Base-by-base conservation (phyloP, 1,139 yeast genomes). In the Suhomyces bokatorum region DNA sequence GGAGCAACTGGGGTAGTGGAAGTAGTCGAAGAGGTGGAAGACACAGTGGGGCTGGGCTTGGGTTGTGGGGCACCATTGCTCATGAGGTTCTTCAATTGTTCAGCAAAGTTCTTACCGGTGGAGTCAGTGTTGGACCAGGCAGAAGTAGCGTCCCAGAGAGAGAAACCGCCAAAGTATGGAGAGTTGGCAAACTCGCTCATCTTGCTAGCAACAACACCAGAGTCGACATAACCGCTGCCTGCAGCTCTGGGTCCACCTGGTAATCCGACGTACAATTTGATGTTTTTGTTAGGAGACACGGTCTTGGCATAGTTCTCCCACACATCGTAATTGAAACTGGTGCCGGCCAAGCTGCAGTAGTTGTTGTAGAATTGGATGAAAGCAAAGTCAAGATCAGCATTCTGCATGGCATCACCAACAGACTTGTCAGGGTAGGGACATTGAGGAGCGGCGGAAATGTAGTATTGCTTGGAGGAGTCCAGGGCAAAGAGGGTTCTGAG, bases 281-380 rank as follows among this genome's bases (percentile, higher is more conserved):
- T 80, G 55, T 84, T 66, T 47, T 70, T 69, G 70, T 90, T 90
- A 53, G 95, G 89, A 32, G 90, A 75, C 32, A 72, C 63, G 39
- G 63, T 69, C 38, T 70, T 54, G 39, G 96, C 96, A 64, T 69
- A 89, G 36, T 76, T 67, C 41, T 77, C 74, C 99, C 99, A 93
- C 17, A 87, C 80, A 54, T 83, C 85, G 84, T 87, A 91, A 73
- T 93, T 93, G 75, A 90, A 91, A 41, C 60, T 56, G 10, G 67
- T 52, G 67, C 53, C 10, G 7, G 76, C 77, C 42, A 85, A 70
- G 39, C 73, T 69, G 68, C 98, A 91, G 64, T 85, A 82, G 68
- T 91, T 91, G 77, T 91, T 91, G 77, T 91, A 91, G 71, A 91
- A 91, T 72, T 91, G 98, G 57, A 91, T 80, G 59, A 87, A 89